Evolutionary conservation across 2,329 filamentous ascomycete species (phyloP).

Genomic region (Neopestalotiopsis rosae): DNA sequence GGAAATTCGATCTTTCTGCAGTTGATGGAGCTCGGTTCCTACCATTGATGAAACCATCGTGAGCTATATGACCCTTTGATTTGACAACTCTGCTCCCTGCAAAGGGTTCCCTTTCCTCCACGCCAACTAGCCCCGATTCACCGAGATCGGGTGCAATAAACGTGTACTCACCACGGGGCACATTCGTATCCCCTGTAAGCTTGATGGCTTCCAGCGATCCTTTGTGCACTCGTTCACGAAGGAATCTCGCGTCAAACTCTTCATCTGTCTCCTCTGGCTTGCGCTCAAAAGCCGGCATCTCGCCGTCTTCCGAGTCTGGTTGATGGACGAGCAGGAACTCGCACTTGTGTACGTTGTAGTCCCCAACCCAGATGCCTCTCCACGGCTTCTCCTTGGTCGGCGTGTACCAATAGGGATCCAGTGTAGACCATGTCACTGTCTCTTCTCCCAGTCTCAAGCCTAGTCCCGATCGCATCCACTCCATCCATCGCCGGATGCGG

Average conservation of each 20-base stretch:
- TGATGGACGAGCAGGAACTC: constrained; percentile 88
- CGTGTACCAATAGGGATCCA: constrained; percentile 77
- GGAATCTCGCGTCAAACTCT: constrained; percentile 50
- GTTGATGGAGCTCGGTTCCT: constrained; percentile 39
- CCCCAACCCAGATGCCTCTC: constrained; percentile 90
- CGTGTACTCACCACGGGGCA: constrained; percentile 84
- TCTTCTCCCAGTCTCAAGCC: constrained; percentile 60
- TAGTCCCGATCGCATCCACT: constrained; percentile 56
- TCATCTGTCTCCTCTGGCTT: constrained; percentile 48
- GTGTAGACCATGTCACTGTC: constrained; percentile 69
- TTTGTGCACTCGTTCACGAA: constrained; percentile 57
- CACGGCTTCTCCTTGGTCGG: constrained; percentile 82
- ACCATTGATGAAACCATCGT: constrained; percentile 74
- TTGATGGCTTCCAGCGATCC: constrained; percentile 85
- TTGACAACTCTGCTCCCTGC: constrained; percentile 75
- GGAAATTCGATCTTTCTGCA: constrained; percentile 18
- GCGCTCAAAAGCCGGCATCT: constrained; percentile 45
- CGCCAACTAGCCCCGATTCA: constrained; percentile 64
- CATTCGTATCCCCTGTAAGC: constrained; percentile 87
- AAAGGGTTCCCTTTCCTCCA: constrained; percentile 72
- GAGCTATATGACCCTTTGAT: constrained; percentile 79
- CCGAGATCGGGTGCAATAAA: constrained; percentile 84
- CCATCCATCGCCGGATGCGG: constrained; percentile 77
- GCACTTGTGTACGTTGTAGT: constrained; percentile 86
- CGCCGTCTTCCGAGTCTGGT: constrained; percentile 57